Evolutionary conservation across 2,329 filamentous ascomycete species (phyloP).

Genomic region (Botrytis fabae): DNA sequence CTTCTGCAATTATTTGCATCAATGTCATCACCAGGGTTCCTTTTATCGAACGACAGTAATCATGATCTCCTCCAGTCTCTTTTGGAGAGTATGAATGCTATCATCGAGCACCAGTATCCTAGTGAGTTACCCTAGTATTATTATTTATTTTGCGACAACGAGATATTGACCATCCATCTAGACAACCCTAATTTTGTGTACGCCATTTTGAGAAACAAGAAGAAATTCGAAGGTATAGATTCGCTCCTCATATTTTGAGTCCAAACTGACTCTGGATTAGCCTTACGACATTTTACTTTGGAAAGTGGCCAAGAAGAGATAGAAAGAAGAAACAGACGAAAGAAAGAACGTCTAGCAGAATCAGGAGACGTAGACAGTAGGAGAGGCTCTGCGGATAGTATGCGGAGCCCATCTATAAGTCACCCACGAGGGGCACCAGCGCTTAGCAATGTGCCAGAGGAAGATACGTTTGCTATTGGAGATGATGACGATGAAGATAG

Average conservation of each 20-base stretch:
- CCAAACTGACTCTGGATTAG: conserved; percentile 39
- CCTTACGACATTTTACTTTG: conserved; percentile 81
- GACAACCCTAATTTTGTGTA: conserved; percentile 82
- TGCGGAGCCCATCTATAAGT: conserved; percentile 59
- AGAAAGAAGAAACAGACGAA: conserved; percentile 70
- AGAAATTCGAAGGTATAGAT: conserved; percentile 66
- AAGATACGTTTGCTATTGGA: conserved; percentile 87
- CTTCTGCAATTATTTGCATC: conserved; percentile 85
- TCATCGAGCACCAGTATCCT: conserved; percentile 83
- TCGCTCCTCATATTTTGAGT: conserved; percentile 12
- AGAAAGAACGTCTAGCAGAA: conserved; percentile 61
- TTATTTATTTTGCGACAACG: background rate
- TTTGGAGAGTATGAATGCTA: conserved; percentile 84
- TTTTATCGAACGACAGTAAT: conserved; percentile 90
- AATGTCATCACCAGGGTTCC: conserved; percentile 90
- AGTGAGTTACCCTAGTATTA: conserved; percentile 52
- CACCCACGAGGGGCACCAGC: conserved; percentile 54
- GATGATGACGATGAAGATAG: conserved; percentile 68
- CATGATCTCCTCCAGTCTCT: conserved; percentile 77
- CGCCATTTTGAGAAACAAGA: conserved; percentile 74
- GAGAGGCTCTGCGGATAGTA: conserved; percentile 66
- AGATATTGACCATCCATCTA: conserved; percentile 11
- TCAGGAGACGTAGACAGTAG: conserved; percentile 47
- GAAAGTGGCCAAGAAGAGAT: conserved; percentile 92
- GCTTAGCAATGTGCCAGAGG: conserved; percentile 70